Conservation (phyloP, 2,329 filamentous ascomycete genomes). For the Aspergillus latus region DNA sequence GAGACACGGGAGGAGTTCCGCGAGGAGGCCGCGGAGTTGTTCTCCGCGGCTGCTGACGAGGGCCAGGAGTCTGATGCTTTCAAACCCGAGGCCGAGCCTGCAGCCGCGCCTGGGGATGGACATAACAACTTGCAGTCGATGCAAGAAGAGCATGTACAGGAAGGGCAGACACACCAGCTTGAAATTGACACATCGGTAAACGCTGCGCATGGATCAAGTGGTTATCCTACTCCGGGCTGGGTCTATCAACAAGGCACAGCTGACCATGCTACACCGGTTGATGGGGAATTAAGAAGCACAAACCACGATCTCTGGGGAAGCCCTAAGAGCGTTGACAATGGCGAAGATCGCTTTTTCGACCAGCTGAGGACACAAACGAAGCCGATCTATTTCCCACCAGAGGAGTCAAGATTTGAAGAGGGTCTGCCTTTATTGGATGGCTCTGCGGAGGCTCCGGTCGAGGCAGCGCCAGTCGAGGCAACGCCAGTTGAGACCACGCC, state of each 20-base stretch:
- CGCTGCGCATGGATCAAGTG: background rate
- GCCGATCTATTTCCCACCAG: conserved; percentile 40
- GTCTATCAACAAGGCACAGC: conserved; percentile 7
- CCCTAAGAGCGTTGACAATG: conserved; percentile 45
- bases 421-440: conserved; percentile 62
- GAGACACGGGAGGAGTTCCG: conserved; percentile 8
- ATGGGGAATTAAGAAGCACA: conserved; percentile 17
- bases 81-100: background rate
- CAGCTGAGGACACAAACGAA: conserved; percentile 47
- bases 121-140: background rate
- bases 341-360: conserved; percentile 60
- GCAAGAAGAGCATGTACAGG: background rate
- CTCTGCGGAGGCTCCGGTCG: conserved; percentile 27
- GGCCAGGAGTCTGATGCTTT: background rate
- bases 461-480: conserved; percentile 26
- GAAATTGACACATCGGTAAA: background rate
- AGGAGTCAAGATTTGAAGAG: conserved; percentile 66
- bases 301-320: conserved; percentile 45
- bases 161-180: conserved; percentile 1
- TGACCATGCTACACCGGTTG: conserved; percentile 4
- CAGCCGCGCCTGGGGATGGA: background rate
- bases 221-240: conserved; percentile 2
- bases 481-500: conserved; percentile 5
- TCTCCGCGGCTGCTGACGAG: background rate
- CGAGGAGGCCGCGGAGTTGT: conserved; percentile 6